Percentiles rank a stretch among this genome's conserved stretches.
Evolutionary conservation across 2,329 filamentous ascomycete species (phyloP).

Genomic region (Fusarium zealandicum): DNA sequence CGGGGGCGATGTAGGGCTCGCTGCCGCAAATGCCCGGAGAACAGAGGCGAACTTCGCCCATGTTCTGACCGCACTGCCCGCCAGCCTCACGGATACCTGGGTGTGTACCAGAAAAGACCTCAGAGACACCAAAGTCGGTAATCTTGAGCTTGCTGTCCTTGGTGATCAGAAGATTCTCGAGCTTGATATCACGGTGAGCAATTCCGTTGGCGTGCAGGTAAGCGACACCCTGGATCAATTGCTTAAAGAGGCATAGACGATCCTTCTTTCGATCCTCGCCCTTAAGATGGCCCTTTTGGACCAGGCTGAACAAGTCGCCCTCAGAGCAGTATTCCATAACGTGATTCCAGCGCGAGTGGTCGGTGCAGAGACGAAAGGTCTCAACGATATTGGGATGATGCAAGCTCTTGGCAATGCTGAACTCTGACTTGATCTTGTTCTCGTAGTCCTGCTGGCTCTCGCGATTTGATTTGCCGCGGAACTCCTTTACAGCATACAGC

Average conservation of each 20-base stretch:
- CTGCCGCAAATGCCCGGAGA: constrained; percentile 84
- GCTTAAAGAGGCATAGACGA: constrained; percentile 86
- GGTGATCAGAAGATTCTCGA: constrained; percentile 84
- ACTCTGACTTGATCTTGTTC: constrained; percentile 91
- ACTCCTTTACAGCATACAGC: constrained; percentile 87
- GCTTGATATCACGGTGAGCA: constrained; percentile 89
- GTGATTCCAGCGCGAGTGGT: constrained; percentile 82
- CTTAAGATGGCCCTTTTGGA: constrained; percentile 74
- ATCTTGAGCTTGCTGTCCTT: constrained; percentile 86
- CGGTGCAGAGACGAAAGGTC: constrained; percentile 77
- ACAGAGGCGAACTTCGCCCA: constrained; percentile 75
- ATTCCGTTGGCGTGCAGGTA: constrained; percentile 86
- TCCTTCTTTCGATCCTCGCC: constrained; percentile 70
- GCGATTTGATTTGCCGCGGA: constrained; percentile 72
- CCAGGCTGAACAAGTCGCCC: constrained; percentile 79
- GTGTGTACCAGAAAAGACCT: constrained; percentile 83
- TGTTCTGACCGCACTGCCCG: constrained; percentile 76
- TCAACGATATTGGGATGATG: constrained; percentile 89
- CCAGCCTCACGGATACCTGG: constrained; percentile 77
- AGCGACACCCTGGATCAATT: constrained; percentile 80
- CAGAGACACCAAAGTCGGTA: constrained; percentile 88
- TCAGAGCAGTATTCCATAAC: constrained; percentile 92
- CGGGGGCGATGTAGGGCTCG: constrained; percentile 85
- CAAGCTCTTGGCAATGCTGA: constrained; percentile 83
- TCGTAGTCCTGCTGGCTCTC: constrained; percentile 80